Evolutionary conservation across 441 rosid species (phyloP).

Genomic region (Erysimum cheiri): DNA sequence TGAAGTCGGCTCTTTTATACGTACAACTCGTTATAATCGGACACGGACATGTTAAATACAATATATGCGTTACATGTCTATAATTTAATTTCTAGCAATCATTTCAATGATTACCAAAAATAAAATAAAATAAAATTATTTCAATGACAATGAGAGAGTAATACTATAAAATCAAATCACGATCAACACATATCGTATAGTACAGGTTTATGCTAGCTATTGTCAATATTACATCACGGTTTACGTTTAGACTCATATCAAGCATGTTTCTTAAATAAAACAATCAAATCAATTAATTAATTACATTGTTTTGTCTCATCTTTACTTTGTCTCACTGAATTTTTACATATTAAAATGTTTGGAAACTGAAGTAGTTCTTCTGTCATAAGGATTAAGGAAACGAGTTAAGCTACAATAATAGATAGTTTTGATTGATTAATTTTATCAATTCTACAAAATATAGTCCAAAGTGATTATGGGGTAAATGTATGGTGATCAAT

Average conservation of each 20-base stretch:
- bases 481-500: neutral
- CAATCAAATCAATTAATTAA: conserved; percentile 21
- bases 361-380: neutral
- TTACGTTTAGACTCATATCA: neutral
- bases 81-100: conserved; percentile 14
- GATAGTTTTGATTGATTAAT: neutral
- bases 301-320: conserved; percentile 20
- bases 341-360: conserved; percentile 10
- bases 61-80: neutral
- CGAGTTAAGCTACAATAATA: neutral
- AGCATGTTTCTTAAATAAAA: neutral
- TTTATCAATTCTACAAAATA: neutral
- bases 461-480: neutral
- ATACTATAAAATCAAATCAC: neutral
- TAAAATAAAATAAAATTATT: neutral
- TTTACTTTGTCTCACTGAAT: neutral
- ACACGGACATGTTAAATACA: conserved; percentile 14
- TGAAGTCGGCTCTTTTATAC: conserved; percentile 18
- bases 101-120: neutral
- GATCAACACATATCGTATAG: neutral
- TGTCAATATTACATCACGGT: no score
- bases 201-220: no score
- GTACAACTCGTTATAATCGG: conserved; percentile 3
- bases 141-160: neutral
- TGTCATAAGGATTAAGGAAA: neutral